These are phyloP conservation scores for Fusarium torreyae DNA, from an alignment of 2,329 filamentous ascomycete species.

Conservation along the genomic window DNA sequence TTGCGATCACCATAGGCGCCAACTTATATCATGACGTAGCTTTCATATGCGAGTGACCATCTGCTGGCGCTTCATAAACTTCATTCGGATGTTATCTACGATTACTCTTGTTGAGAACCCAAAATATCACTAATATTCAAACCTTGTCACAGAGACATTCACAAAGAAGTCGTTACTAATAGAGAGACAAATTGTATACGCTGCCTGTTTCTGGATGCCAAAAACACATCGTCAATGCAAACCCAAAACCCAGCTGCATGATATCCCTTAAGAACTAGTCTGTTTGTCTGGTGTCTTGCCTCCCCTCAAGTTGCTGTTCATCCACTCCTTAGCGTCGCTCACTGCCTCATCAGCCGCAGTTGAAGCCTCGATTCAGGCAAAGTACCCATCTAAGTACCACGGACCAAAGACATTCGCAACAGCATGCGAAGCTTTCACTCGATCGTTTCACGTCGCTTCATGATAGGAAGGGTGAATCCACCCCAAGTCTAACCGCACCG, in stretches of 20 bases:
- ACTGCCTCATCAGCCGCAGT: constrained; percentile 45
- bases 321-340: constrained; percentile 47
- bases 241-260: constrained; percentile 57
- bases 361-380: constrained; percentile 40
- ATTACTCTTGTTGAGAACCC: not conserved
- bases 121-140: not conserved
- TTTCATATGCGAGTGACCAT: not conserved
- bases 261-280: constrained; percentile 57
- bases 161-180: constrained; percentile 1
- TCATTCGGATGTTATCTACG: not conserved
- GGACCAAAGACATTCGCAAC: constrained; percentile 45
- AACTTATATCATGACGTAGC: constrained; percentile 26
- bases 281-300: constrained; percentile 57
- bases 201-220: constrained; percentile 52
- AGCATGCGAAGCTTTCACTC: constrained; percentile 47
- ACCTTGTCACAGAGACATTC: constrained; percentile 1
- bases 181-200: constrained; percentile 53
- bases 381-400: constrained; percentile 36
- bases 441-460: constrained; percentile 49
- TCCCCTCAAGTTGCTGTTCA: constrained; percentile 46
- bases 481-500: constrained; percentile 48
- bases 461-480: constrained; percentile 50
- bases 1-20: constrained; percentile 12
- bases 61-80: constrained; percentile 2
- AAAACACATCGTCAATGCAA: constrained; percentile 56